Evolutionary conservation across 139 green algal species (phyloP), one percentile per base, ranked within the genome.

Genomic region (Tetraselmis chui): DNA sequence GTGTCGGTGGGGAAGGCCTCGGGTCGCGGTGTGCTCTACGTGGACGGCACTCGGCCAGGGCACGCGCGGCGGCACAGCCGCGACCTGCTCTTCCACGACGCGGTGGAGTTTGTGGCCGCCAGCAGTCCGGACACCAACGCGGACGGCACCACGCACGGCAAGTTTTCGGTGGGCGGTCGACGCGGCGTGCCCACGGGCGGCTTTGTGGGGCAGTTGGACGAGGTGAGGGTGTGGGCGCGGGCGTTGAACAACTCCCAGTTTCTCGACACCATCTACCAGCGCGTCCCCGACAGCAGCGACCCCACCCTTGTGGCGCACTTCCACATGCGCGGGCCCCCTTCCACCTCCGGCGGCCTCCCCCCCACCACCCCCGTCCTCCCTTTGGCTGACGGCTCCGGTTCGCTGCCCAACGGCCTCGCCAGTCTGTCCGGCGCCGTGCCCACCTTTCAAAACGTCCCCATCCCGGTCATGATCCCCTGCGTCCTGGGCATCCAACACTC

Each of bases 401-500:
- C 23, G 74, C 74, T 77, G 45, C 22, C 59, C 28, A 83, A 31
- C 59, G 23, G 25, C 23, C 28, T 80, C 30, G 77, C 23, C 28
- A 59, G 23, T 11, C 23, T 77, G 76, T 81, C 76, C 2, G 76
- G 28, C 27, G 28, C n/a, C 29, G 59, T 30, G 29, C 81, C 32
- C 25, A 31, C 32, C 81, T 45, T 76, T 26, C 75, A 25, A 26
- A 5, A 31, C 28, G 31, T 83, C 77, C 26, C 76, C 24, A 76
- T 85, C 28, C 78, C 82, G 1, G 30, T 80, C 30, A 81, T 86
- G 74, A 76, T 83, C 2, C 83, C 83, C 28, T 86, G 83, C 79
- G 77, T 81, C 24, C 83, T 86, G n/a, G 83, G 83, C 59, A 32
- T 86, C 28, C 32, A 86, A 78, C 83, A 86, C 59, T 27, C 23